Percentiles rank a stretch among this genome's conserved stretches.
Conservation (phyloP, 441 rosid genomes). For the Erodium texanum region DNA sequence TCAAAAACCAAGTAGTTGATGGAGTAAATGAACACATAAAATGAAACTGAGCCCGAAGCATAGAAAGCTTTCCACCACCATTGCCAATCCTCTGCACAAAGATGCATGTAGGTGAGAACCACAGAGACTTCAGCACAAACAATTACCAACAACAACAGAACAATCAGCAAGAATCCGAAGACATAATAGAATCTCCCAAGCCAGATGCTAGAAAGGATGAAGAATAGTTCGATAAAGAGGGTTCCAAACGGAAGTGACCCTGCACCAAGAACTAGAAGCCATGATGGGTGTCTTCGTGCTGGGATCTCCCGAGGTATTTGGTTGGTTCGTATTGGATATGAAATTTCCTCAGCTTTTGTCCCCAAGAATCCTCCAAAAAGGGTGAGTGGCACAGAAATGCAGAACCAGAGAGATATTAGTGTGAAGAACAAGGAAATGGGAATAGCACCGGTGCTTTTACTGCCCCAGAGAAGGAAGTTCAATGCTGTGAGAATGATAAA, state of each 20-base stretch:
- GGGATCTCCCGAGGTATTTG: constrained; percentile 98
- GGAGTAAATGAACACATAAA: constrained; percentile 79
- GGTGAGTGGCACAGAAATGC: constrained; percentile 92
- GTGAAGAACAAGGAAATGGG: constrained; percentile 74
- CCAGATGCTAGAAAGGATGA: constrained; percentile 95
- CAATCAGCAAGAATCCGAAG: constrained; percentile 80
- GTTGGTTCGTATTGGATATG: constrained; percentile 82
- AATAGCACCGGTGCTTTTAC: constrained; percentile 78
- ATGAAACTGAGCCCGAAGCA: constrained; percentile 85
- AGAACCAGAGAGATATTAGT: constrained; percentile 82
- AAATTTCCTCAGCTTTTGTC: constrained; percentile 59
- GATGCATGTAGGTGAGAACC: constrained; percentile 94
- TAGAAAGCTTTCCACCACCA: constrained; percentile 99
- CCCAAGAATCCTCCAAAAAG: constrained; percentile 83
- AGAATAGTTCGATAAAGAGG: constrained; percentile 85
- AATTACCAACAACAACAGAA: constrained; percentile 53
- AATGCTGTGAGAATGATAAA: constrained; percentile 66
- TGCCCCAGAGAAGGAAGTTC: constrained; percentile 89
- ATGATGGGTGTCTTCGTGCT: constrained; percentile 83
- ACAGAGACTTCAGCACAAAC: constrained; percentile 95
- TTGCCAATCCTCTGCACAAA: constrained; percentile 91
- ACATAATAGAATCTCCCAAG: constrained; percentile 89
- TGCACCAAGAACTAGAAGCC: constrained; percentile 97
- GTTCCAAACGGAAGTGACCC: constrained; percentile 98
- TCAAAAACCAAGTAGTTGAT: constrained; percentile 86